These are phyloP conservation scores for Mycena latifolia DNA, from an alignment of 768 basidiomycete species.

Conservation along the genomic window DNA sequence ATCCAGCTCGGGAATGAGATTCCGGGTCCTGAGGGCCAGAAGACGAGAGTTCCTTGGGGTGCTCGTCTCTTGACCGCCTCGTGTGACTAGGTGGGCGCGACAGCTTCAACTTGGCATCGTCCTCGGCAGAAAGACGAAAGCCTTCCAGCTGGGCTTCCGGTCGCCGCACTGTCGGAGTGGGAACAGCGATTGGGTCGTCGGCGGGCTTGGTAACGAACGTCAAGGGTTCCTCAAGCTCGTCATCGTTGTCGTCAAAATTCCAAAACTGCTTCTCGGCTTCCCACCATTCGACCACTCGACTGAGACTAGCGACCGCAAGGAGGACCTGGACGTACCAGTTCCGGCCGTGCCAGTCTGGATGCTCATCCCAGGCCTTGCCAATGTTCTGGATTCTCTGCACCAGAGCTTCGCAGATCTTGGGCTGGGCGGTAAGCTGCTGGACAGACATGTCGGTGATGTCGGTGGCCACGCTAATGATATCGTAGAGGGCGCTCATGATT, in stretches of 20 bases:
- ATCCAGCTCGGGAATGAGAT: constrained; percentile 47
- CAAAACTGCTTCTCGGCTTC: constrained; percentile 99
- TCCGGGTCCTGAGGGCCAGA: constrained; percentile 51
- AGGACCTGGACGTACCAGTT: constrained; percentile 99
- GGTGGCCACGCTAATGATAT: constrained; percentile 92
- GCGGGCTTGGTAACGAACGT: constrained; percentile 94
- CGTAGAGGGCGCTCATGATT: constrained; percentile 91
- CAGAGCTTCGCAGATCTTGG: constrained; percentile 87
- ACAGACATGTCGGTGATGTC: constrained; percentile 94
- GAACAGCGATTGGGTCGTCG: constrained; percentile 61
- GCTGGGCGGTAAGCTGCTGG: constrained; percentile 84
- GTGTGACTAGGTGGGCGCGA: constrained; percentile 63
- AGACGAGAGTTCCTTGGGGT: constrained; percentile 59
- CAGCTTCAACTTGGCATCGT: constrained; percentile 64
- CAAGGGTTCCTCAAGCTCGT: constrained; percentile 91
- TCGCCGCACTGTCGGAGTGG: constrained; percentile 52
- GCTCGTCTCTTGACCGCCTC: constrained; percentile 71
- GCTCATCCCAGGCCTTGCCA: constrained; percentile 96
- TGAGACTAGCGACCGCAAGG: constrained; percentile 94
- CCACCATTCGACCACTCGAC: constrained; percentile 99
- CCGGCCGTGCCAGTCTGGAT: constrained; percentile 97
- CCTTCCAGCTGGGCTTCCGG: constrained; percentile 56
- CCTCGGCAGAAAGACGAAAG: constrained; percentile 65
- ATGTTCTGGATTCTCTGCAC: constrained; percentile 93
- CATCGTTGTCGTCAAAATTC: constrained; percentile 96